Evolutionary conservation across 257 asterid species (phyloP).

Genomic region (Solanum habrochaites): DNA sequence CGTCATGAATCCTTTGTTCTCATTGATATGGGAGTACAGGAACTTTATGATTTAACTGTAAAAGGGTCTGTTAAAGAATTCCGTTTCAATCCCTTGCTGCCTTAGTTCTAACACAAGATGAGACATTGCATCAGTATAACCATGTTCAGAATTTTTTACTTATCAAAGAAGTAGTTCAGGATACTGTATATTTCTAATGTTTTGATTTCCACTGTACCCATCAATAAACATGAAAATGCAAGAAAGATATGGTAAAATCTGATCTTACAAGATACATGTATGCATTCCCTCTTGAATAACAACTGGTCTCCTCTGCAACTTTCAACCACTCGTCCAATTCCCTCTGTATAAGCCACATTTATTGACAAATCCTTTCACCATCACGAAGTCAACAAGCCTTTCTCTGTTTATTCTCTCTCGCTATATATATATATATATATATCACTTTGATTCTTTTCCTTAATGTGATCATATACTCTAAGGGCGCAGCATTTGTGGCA

Average conservation of each 20-base stretch:
- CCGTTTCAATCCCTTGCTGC: not conserved
- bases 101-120: not conserved
- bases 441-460: conserved; percentile 21
- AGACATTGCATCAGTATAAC: not conserved
- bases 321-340: conserved; percentile 75
- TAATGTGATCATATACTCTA: conserved; percentile 72
- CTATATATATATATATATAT: not conserved
- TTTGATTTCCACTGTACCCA: not conserved
- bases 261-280: conserved; percentile 12
- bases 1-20: not conserved
- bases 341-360: conserved; percentile 43
- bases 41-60: not conserved
- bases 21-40: not conserved
- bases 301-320: conserved; percentile 69
- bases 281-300: conserved; percentile 36
- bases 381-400: not conserved
- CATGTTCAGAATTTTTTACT: not conserved
- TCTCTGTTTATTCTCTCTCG: not conserved
- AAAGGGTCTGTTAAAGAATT: not conserved
- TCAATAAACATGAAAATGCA: not conserved
- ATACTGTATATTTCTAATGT: not conserved
- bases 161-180: not conserved
- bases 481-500: conserved; percentile 61
- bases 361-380: not conserved
- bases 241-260: not conserved